phyloP scores from a whole-genome alignment of 2,329 filamentous ascomycete genomes.

The Annulohypoxylon truncatum region DNA sequence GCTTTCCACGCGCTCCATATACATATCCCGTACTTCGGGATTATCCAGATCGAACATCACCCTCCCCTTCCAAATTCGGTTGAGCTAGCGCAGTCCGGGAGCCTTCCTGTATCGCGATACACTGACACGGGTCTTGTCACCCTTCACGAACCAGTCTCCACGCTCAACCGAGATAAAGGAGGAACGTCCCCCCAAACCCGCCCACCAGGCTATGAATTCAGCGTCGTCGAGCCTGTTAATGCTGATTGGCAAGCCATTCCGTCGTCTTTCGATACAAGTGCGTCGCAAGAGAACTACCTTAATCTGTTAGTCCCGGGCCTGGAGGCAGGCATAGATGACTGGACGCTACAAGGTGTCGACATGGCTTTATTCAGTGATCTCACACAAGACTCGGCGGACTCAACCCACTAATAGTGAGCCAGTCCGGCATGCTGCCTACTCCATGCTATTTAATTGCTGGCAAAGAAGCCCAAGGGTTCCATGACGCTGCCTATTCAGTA shows the following conservation, averaged over 20 bases:
- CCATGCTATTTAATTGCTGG: no score
- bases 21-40: conserved; percentile 57
- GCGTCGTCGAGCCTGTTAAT: conserved; percentile 23
- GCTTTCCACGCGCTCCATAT: conserved; percentile 49
- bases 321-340: conserved; percentile 36
- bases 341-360: conserved; percentile 48
- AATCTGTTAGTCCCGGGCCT: conserved; percentile 27
- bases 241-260: conserved; percentile 33
- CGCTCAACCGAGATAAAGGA: background rate
- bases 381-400: conserved; percentile 5
- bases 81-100: background rate
- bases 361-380: conserved; percentile 48
- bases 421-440: no score
- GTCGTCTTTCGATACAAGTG: background rate
- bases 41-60: conserved; percentile 51
- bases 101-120: background rate
- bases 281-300: conserved; percentile 4
- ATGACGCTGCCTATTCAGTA: no score
- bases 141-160: background rate
- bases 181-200: background rate
- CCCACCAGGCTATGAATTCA: conserved; percentile 25
- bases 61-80: conserved; percentile 8
- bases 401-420: background rate
- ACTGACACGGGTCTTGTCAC: background rate
- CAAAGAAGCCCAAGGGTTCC: no score